Base-by-base conservation (phyloP, 164 flowering plant species). In the Vitis amurensis region DNA sequence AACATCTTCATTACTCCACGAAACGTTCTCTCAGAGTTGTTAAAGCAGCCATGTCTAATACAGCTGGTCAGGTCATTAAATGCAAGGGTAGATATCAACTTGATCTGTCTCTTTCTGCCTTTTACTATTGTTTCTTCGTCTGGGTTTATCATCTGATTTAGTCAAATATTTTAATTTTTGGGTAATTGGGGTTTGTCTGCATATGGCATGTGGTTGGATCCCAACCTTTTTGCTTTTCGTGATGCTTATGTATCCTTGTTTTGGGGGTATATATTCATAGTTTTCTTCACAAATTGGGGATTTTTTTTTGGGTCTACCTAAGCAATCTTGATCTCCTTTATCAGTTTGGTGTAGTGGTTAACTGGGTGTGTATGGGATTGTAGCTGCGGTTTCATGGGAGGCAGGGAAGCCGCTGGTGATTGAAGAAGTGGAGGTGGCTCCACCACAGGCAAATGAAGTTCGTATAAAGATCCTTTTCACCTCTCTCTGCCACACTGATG, bases 401-500 rank as follows among this genome's bases (percentile, higher is more conserved):
- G 78, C 83, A 2, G 83, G 83, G 74, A 81, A 81, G 79, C 84
- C 77, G 13, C 71, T 81, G 71, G 71, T 67, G 59, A 81, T 81
- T 0, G 79, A 81, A 57, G 77, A 78, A 65, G 79, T 81, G 67
- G 79, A 81, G 74, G 77, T 78, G 66, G 81, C 81, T 7, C 87
- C 87, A 8, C 87, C 87, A 4, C 87, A 84, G 72, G 61, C 68
- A 9, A 61, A 77, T 50, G 87, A 83, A 72, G 87, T 83, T 57
- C 87, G 87, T 53, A 2, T 84, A 11, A 84, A 81, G 83, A 81
- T 84, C 71, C 82, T 82, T 57, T 84, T 74, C 84, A 82, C 82
- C 27, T 76, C 87, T n/a, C 78, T 81, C 1, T 84, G 87, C 79
- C 87, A 79, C 72, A 81, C 87, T 50, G 84, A 84, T 79, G 82